phyloP scores from a whole-genome alignment of 2,329 filamentous ascomycete species.

The Pseudopyrenochaeta lycopersici region DNA sequence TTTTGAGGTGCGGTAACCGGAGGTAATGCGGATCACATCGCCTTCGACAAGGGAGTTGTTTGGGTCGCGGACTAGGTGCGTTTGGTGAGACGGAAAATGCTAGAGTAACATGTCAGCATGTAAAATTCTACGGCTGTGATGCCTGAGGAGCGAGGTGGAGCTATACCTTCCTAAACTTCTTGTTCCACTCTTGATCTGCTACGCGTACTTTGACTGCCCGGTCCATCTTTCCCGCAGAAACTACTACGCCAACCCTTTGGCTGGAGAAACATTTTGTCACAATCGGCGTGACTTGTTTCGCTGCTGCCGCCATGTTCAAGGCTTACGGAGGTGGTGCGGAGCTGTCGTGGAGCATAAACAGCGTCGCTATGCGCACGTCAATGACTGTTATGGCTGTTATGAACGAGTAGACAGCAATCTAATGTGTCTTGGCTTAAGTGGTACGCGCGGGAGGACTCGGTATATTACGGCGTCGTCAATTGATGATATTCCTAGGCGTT shows the following conservation, averaged over 20 bases:
- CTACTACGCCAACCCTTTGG: constrained; percentile 68
- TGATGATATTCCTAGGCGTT: constrained; percentile 11
- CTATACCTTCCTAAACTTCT: constrained; percentile 73
- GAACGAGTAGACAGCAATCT: constrained; percentile 18
- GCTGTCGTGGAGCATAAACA: constrained; percentile 13
- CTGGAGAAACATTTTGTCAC: constrained; percentile 38
- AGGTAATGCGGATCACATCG: constrained; percentile 76
- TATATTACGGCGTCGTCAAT: constrained; percentile 17
- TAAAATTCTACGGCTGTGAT: background rate
- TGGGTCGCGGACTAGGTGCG: constrained; percentile 81
- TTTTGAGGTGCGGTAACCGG: constrained; percentile 71
- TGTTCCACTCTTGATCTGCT: constrained; percentile 76
- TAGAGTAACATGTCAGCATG: constrained; percentile 40
- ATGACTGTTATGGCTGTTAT: background rate
- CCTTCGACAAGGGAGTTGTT: constrained; percentile 75
- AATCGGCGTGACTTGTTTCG: constrained; percentile 29
- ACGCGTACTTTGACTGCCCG: constrained; percentile 83
- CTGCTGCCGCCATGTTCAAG: constrained; percentile 31
- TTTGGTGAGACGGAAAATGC: constrained; percentile 71
- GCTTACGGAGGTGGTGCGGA: constrained; percentile 7
- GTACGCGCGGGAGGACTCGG: constrained; percentile 3
- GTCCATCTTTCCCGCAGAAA: constrained; percentile 79
- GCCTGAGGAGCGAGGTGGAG: background rate
- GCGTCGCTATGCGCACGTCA: constrained; percentile 16
- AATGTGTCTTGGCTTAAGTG: constrained; percentile 22